phyloP scores from a whole-genome alignment of 495 filamentous ascomycete species.

The Lentithecium fluviatile region DNA sequence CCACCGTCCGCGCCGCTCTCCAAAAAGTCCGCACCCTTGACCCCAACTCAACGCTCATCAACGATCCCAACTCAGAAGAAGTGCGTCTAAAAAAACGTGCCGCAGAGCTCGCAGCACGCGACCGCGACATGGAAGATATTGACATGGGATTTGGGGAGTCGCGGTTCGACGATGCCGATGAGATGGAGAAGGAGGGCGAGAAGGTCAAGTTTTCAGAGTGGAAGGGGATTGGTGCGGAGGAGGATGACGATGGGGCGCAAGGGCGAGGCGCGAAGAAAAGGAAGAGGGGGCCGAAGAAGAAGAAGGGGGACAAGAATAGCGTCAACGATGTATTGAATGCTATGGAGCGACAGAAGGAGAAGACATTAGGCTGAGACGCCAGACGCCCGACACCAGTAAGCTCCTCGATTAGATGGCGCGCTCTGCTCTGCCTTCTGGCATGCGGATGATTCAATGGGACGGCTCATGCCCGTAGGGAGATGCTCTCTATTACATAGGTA shows the following conservation, averaged over 20 bases:
- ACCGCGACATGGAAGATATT: conserved; percentile 86
- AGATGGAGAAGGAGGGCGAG: conserved; percentile 58
- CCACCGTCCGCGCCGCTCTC: conserved; percentile 77
- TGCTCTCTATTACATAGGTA: no score
- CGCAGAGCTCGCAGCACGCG: conserved; percentile 71
- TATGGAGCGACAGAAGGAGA: conserved; percentile 64
- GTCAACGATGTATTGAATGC: conserved; percentile 77
- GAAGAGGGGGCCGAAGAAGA: conserved; percentile 82
- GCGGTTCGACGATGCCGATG: conserved; percentile 76
- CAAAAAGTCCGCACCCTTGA: conserved; percentile 77
- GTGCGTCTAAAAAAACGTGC: conserved; percentile 55
- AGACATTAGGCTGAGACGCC: conserved; percentile 13
- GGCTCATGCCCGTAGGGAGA: no score
- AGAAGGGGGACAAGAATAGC: conserved; percentile 79
- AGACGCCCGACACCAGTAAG: no score
- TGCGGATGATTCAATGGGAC: no score
- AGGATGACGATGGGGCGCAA: conserved; percentile 53
- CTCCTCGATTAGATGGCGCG: no score
- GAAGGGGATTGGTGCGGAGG: conserved; percentile 47
- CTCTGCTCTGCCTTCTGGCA: no score
- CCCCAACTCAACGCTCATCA: conserved; percentile 46
- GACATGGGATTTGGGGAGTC: conserved; percentile 91
- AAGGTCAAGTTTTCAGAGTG: conserved; percentile 67
- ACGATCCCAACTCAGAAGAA: conserved; percentile 49
- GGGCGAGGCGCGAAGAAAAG: conserved; percentile 60